Conservation (phyloP, 2,329 filamentous ascomycete species). For the Epicoccum sorghinum region DNA sequence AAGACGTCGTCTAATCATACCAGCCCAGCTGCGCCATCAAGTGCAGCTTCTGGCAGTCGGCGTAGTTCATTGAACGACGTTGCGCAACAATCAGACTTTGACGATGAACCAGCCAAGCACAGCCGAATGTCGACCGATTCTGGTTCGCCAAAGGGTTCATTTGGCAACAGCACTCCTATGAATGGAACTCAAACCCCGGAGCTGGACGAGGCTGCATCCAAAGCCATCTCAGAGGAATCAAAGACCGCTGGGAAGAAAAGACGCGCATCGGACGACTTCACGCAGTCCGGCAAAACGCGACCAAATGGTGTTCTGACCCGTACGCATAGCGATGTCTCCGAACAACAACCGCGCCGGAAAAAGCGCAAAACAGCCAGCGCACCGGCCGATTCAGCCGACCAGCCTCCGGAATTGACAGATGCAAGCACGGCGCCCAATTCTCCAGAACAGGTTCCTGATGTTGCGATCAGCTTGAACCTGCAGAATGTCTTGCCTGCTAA, state of each 20-base stretch:
- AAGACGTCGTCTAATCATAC: slow-evolving; percentile 46
- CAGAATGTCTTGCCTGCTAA: slow-evolving; percentile 44
- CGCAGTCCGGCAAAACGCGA: slow-evolving; percentile 40
- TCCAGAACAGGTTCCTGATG: slow-evolving; percentile 44
- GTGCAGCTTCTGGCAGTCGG: slow-evolving; percentile 45
- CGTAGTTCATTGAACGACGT: slow-evolving; percentile 48
- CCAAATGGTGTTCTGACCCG: slow-evolving; percentile 44
- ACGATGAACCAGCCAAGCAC: slow-evolving; percentile 48
- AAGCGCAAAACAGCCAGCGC: slow-evolving; percentile 42
- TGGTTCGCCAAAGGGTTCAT: slow-evolving; percentile 45
- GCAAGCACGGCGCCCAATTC: slow-evolving; percentile 44
- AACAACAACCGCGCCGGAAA: slow-evolving; percentile 44
- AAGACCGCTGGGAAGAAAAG: slow-evolving; percentile 39
- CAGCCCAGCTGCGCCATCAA: slow-evolving; percentile 43
- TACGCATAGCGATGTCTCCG: slow-evolving; percentile 44
- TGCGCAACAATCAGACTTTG: slow-evolving; percentile 40
- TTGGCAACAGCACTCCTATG: slow-evolving; percentile 37
- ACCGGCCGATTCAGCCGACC: slow-evolving; percentile 35
- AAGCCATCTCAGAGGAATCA: slow-evolving; percentile 25
- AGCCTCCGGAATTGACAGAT: slow-evolving; percentile 46
- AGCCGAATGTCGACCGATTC: slow-evolving; percentile 46
- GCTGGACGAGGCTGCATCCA: slow-evolving; percentile 26
- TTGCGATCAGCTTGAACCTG: slow-evolving; percentile 38
- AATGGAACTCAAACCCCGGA: slow-evolving; percentile 38
- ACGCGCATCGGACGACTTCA: slow-evolving; percentile 42